Conservation (phyloP, 306 rosid genomes). For the Prunus armeniaca region DNA sequence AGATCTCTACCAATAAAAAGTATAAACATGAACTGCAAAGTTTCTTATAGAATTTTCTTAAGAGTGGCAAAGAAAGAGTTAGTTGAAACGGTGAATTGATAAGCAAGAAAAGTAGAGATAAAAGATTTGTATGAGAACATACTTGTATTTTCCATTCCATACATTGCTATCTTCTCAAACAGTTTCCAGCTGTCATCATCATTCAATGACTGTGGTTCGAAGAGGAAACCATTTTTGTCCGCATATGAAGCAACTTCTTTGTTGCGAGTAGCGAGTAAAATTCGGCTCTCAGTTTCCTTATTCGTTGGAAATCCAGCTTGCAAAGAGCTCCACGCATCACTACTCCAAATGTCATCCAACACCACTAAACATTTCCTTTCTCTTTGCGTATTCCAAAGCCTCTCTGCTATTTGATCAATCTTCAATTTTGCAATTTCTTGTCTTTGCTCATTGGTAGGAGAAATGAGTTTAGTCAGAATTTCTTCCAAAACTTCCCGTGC, state of each 20-base stretch:
- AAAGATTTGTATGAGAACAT: background rate
- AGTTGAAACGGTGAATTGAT: background rate
- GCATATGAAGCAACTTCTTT: background rate
- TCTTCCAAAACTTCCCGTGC: background rate
- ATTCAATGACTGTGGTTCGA: background rate
- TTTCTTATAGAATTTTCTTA: too few relatives aligned
- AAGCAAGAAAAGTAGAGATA: background rate
- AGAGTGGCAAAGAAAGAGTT: too few relatives aligned
- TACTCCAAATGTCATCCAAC: constrained; percentile 17
- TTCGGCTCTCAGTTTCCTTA: background rate
- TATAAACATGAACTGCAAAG: too few relatives aligned
- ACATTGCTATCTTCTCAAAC: constrained; percentile 4
- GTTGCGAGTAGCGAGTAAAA: constrained; percentile 25
- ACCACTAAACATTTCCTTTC: constrained; percentile 10
- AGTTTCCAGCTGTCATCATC: constrained; percentile 16
- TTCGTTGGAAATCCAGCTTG: background rate
- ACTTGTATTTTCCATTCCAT: background rate
- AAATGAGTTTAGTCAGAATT: background rate
- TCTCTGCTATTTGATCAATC: background rate
- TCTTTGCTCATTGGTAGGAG: constrained; percentile 21
- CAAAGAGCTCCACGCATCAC: background rate
- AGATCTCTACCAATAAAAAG: too few relatives aligned
- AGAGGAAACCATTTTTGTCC: background rate
- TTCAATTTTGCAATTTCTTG: background rate
- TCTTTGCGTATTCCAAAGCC: background rate